Evolutionary conservation across 2,329 filamentous ascomycete species (phyloP), one percentile per base, ranked within the genome.

Genomic region (Onygenales sp.): DNA sequence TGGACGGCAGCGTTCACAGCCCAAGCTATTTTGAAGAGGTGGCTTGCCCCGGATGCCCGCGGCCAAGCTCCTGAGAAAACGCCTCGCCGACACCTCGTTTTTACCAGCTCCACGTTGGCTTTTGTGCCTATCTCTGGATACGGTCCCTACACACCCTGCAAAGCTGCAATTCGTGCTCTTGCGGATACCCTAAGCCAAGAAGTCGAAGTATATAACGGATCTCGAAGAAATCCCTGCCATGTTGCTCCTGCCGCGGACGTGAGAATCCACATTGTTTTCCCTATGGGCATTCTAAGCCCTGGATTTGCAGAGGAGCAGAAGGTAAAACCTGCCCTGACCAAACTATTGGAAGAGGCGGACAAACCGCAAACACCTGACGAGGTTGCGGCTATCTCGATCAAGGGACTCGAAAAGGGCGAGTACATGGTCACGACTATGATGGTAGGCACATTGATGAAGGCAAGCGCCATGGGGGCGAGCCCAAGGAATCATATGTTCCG

Each of bases 1-100:
- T 95, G 85, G 79, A 87, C 88, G 48, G 83, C 84, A 33, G 85
- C 86, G 42, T 93, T 95, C 67, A 87, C 95, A 72, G 86, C 89
- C 39, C 89, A 94, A 66, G 84, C 88, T 17, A 82, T 86, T 14
- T 73, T 96, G 56, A 80, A 79, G 50, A 78, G 81, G 56, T 96
- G 92, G 92, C 80, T 90, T 44, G 70, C 67, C 11, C 65, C 72
- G 6, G 53, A 66, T 46, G 37, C 58, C 8, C 61, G 63, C 1
- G 64, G 63, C 46, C 46, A 53, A 14, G 57, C 58, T 61, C 59
- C 55, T 48, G 68, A 66, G 56, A 59, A 59, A 59, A 58, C 67
- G 61, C 61, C 65, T 34, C 65, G 63, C 13, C 81, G 85, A 52
- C 92, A 97, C 70, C 78, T 98, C 58, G 82, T 98, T 65, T 88